Evolutionary conservation across 495 filamentous ascomycete species (phyloP).

Genomic region (Clohesyomyces aquaticus): DNA sequence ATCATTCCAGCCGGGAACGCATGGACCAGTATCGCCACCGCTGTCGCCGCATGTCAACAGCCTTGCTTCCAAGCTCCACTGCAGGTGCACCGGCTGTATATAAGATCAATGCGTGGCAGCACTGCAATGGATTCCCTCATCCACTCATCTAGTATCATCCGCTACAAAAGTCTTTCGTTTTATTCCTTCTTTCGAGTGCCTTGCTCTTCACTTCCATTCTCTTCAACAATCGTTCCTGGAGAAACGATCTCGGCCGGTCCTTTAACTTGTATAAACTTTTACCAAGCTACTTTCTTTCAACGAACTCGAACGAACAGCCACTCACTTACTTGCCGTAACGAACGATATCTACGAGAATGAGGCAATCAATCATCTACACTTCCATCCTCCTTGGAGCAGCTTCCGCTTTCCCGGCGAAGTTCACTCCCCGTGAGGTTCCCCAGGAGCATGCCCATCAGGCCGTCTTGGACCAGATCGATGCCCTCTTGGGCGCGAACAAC

Average conservation of each 20-base stretch:
- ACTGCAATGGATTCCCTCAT: conserved; percentile 1
- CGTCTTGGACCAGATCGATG: conserved; percentile 53
- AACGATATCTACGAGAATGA: conserved; percentile 27
- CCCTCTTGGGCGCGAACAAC: conserved; percentile 60
- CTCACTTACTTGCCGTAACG: conserved; percentile 16
- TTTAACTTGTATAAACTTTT: conserved; percentile 28
- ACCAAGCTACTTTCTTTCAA: no score
- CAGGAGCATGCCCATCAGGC: conserved; percentile 66
- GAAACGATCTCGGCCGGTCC: conserved; percentile 41
- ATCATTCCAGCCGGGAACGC: background rate
- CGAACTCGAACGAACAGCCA: no score
- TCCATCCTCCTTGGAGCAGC: conserved; percentile 29
- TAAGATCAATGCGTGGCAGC: conserved; percentile 28
- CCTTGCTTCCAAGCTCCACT: no score
- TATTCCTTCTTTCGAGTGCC: conserved; percentile 11
- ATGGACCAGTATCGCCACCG: background rate
- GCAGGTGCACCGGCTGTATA: conserved; percentile 18
- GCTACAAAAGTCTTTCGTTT: conserved; percentile 35
- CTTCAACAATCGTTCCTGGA: conserved; percentile 41
- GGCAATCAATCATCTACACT: conserved; percentile 36
- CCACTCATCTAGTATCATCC: conserved; percentile 16
- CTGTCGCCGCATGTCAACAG: conserved; percentile 13
- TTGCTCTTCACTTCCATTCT: conserved; percentile 27
- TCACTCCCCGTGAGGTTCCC: conserved; percentile 58
- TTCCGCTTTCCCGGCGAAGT: conserved; percentile 13